Base-by-base conservation (phyloP, 257 asterid species). In the Solanum clarkiae region DNA sequence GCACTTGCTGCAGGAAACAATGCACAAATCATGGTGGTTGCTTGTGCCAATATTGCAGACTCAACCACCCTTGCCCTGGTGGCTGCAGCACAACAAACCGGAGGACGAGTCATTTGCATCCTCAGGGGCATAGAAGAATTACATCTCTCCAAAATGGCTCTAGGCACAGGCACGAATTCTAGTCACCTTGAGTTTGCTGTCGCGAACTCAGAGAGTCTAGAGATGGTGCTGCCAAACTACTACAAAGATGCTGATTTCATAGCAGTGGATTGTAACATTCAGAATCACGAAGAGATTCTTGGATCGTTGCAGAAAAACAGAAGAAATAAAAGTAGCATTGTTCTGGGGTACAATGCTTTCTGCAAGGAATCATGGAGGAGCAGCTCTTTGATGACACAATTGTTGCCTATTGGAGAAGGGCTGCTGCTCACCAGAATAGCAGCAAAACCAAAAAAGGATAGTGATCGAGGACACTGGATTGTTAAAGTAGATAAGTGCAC, bases 1-100 rank as follows among this genome's bases (percentile, higher is more conserved):
- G 97, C 97, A n/a, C 85, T 95, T 8, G 98, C 97, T 0, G 99
- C 99, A 4, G 98, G 99, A 6, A 95, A 92, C 89, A 95, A 91
- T 20, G 95, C 84, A n/a, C 95, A 89, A 44, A 80, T 92, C 69
- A 92, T 89, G 86, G 93, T 92, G 16, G 92, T 91, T 0, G 97
- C 94, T 0, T 93, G 98, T 85, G 89, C 92, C 59, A 86, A 89
- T 15, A 44, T 91, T 1, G 94, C 94, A 17, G 98, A 93, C 20
- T 87, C 94, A 55, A 92, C 97, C 81, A 85, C 92, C 51, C 87
- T 92, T 6, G 98, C 99, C 82, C 85, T 95, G 36, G 92, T 85
- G 18, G 95, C 93, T 0, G 99, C 97, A 0, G 95, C 99, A 0
- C 98, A 93, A 42, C 98, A 94, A 88, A 94, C 98, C 15, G 94